Evolutionary conservation across 371 early-diverging fungal genomes (phyloP), one percentile per base, ranked within the genome.

Genomic region (Enterocytospora artemiae): DNA sequence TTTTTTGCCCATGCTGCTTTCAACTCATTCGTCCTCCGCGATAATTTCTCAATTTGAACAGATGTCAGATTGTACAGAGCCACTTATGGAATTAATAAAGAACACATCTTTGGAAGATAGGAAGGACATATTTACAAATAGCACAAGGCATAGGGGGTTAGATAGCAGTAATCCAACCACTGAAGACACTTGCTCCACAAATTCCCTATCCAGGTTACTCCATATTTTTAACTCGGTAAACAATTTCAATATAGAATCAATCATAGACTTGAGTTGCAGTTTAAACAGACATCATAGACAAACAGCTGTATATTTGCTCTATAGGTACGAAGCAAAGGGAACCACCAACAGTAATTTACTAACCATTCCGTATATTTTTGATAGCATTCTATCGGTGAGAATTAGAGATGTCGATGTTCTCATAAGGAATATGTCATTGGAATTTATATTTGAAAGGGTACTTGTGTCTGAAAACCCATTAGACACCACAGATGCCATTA

Each of bases 401-500:
- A 65, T 41, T 36, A 45, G 50, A 32, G 71, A 70, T 34, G 55
- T 70, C 4, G 65, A 65, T 55, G 55, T 61, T 18, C 27, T 24
- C 25, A 70, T 70, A 27, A 59, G 71, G 46, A 24, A 31, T 3
- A 7, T 59, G 24, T 63, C 48, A 16, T 49, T 65, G 4, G 51
- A 52, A n/a, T 70, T 64, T 50, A 27, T 70, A 32, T 34, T 45
- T 54, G 58, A 70, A 28, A 60, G 34, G 33, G 49, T 70, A 45
- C 16, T 18, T 1, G 36, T n/a, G n/a, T n/a, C n/a, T n/a, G n/a
- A n/a, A n/a, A n/a, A n/a, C n/a, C n/a, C n/a, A n/a, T n/a, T n/a
- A n/a, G n/a, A n/a, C n/a, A n/a, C n/a, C n/a, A n/a, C n/a, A n/a
- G n/a, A n/a, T n/a, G n/a, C n/a, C n/a, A n/a, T n/a, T n/a, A n/a